Evolutionary conservation across 2,329 filamentous ascomycete species (phyloP).

Genomic region (Botrytis byssoidea): DNA sequence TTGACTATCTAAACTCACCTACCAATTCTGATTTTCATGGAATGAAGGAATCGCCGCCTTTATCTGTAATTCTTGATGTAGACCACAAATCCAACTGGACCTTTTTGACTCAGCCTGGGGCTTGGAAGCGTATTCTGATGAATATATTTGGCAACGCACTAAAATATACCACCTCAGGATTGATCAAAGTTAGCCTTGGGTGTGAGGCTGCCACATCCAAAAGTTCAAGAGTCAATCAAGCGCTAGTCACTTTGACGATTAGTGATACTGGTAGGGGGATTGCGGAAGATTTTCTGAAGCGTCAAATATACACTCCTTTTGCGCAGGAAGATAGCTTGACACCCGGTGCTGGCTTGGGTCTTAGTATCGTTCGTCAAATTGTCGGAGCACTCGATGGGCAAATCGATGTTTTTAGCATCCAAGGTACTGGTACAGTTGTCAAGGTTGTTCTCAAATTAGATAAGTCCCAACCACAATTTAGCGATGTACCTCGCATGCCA

Average conservation of each 20-base stretch:
- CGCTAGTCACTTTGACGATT: slow-evolving; percentile 46
- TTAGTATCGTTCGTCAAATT: slow-evolving; percentile 64
- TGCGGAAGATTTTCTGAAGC: slow-evolving; percentile 58
- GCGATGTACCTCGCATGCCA: slow-evolving; percentile 42
- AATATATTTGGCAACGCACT: slow-evolving; percentile 61
- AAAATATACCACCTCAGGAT: slow-evolving; percentile 57
- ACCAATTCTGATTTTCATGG: neutral
- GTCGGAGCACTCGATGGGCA: slow-evolving; percentile 58
- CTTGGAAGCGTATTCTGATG: slow-evolving; percentile 49
- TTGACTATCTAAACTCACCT: slow-evolving; percentile 6
- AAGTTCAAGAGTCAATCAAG: slow-evolving; percentile 21
- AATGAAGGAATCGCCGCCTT: neutral
- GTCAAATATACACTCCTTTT: slow-evolving; percentile 55
- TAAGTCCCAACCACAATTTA: slow-evolving; percentile 2
- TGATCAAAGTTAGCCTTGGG: slow-evolving; percentile 46
- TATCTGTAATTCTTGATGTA: slow-evolving; percentile 48
- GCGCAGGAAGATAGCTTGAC: slow-evolving; percentile 54
- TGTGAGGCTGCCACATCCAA: slow-evolving; percentile 31
- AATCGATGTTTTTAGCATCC: slow-evolving; percentile 56
- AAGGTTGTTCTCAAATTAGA: slow-evolving; percentile 32
- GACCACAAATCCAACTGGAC: slow-evolving; percentile 40
- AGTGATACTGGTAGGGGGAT: slow-evolving; percentile 65
- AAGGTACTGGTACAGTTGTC: slow-evolving; percentile 54
- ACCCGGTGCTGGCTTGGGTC: slow-evolving; percentile 59
- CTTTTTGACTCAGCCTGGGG: slow-evolving; percentile 33